Base-by-base conservation (phyloP, 1,284 basidiomycete genomes). In the Heterobasidion irregulare region DNA sequence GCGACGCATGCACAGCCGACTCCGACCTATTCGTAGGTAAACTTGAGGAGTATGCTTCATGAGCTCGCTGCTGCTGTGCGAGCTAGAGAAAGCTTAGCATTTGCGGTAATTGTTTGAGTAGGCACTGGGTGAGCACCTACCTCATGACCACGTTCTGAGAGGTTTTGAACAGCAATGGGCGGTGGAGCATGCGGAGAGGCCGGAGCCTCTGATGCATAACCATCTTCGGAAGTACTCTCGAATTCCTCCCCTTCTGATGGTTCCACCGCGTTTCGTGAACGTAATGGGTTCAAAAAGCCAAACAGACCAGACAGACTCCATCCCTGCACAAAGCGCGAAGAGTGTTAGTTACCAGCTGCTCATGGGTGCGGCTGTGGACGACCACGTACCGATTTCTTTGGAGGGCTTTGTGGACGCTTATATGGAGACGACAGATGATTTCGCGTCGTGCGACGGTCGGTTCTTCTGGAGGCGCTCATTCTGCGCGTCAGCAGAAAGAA, bases 381-480 rank as follows among this genome's bases (percentile, higher is more conserved):
- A 41, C 12, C 38, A 65, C 71, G 54, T 56, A 79, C 79, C 33
- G 76, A 72, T 75, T 78, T 78, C 68, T 74, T 76, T n/a, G 58
- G 65, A 16, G 58, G 44, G 36, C 57, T 13, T 26, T 45, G 55
- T 12, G 66, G 66, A 50, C 72, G 66, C 56, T 61, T 62, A 52
- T 73, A 73, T 0, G 72, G 72, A 5, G 66, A 68, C 15, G 72
- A 62, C 44, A 64, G 55, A 47, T 59, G 61, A 54, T 67, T 70
- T 59, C 76, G 77, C 47, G 64, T 65, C 38, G 66, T 65, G 52
- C 75, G 74, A 57, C 70, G 70, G 53, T 70, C 65, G n/a, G 62
- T 72, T 38, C 69, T 72, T 62, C 82, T 75, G 59, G 76, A 67
- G 44, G 74, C 78, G 62, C 80, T 81, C 79, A 82, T 83, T 19